These are phyloP conservation scores for Cordyceps sp. DNA, from an alignment of 2,329 filamentous ascomycete species.

Conservation along the genomic window DNA sequence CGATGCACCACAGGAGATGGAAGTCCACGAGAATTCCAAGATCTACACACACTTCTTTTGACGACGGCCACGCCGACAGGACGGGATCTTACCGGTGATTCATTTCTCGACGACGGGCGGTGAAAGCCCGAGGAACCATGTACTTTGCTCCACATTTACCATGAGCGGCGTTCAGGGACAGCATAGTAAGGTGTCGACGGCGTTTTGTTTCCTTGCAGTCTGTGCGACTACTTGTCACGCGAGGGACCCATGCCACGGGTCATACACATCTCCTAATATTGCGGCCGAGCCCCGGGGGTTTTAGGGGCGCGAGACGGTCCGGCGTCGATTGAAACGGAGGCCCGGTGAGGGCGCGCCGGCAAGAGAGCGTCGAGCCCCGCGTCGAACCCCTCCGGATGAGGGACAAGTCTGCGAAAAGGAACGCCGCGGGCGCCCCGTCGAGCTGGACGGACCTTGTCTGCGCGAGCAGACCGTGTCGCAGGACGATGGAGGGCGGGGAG, in stretches of 20 bases:
- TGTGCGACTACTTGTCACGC: slow-evolving; percentile 18
- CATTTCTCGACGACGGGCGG: slow-evolving; percentile 10
- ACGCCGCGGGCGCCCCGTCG: no score
- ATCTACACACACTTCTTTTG: slow-evolving; percentile 99
- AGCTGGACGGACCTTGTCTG: no score
- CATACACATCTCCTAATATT: slow-evolving; percentile 21
- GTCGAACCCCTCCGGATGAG: no score
- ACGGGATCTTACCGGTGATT: slow-evolving; percentile 9
- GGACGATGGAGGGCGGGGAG: no score
- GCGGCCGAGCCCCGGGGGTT: slow-evolving; percentile 2
- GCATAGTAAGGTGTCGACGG: slow-evolving; percentile 42
- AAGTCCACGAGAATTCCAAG: slow-evolving; percentile 97
- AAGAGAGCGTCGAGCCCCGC: no score
- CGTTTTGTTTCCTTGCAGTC: slow-evolving; percentile 24
- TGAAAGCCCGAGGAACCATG: slow-evolving; percentile 17
- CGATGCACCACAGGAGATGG: slow-evolving; percentile 67
- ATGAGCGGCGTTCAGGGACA: slow-evolving; percentile 35
- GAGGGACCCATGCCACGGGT: slow-evolving; percentile 17
- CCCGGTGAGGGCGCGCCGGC: no score
- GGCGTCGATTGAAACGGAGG: no score
- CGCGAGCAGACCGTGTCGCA: no score
- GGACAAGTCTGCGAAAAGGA: no score
- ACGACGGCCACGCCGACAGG: slow-evolving; percentile 23
- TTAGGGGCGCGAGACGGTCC: no score
- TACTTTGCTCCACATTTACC: slow-evolving; percentile 29